A percentile compares a stretch with the other conserved stretches of the same genome.
These are phyloP conservation scores for Allomyces javanicus DNA, from an alignment of 192 early-diverging fungal genomes.

Conservation along the genomic window DNA sequence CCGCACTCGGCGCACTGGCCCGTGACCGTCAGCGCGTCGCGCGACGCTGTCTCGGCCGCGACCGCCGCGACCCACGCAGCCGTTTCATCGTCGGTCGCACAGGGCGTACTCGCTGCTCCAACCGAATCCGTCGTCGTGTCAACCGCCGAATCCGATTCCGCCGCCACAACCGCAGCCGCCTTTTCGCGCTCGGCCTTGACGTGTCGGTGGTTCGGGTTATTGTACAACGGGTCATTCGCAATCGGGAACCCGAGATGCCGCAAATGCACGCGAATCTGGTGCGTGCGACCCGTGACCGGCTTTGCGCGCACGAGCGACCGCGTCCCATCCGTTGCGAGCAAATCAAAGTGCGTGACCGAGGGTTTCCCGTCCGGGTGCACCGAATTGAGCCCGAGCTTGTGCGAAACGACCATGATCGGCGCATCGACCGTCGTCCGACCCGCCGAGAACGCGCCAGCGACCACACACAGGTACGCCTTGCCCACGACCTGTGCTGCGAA, in stretches of 20 bases:
- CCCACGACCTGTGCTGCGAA: constrained; percentile 44
- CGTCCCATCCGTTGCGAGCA: constrained; percentile 34
- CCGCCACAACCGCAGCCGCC: not conserved
- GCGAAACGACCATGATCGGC: constrained; percentile 65
- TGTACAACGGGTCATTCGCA: constrained; percentile 87
- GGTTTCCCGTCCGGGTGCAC: constrained; percentile 69
- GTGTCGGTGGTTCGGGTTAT: constrained; percentile 21
- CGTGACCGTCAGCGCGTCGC: not conserved
- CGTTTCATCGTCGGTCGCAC: constrained; percentile 1
- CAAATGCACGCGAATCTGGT: constrained; percentile 93
- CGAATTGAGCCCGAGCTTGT: constrained; percentile 74
- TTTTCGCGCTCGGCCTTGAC: constrained; percentile 1
- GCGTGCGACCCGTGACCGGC: constrained; percentile 82
- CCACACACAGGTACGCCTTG: constrained; percentile 79
- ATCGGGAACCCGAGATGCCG: constrained; percentile 84
- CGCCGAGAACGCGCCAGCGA: constrained; percentile 69
- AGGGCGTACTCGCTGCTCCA: constrained; percentile 4
- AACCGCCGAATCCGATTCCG: constrained; percentile 4
- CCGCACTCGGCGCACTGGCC: constrained; percentile 3
- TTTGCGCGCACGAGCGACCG: constrained; percentile 59
- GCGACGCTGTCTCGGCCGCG: constrained; percentile 3
- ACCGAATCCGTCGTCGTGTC: constrained; percentile 10
- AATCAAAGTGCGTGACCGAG: constrained; percentile 56
- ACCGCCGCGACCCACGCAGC: constrained; percentile 1
- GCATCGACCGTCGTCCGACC: constrained; percentile 41